Percentiles rank a stretch among this genome's conserved stretches.
These are phyloP conservation scores for Lycium barbarum DNA, from an alignment of 257 asterid genomes.

Conservation along the genomic window DNA sequence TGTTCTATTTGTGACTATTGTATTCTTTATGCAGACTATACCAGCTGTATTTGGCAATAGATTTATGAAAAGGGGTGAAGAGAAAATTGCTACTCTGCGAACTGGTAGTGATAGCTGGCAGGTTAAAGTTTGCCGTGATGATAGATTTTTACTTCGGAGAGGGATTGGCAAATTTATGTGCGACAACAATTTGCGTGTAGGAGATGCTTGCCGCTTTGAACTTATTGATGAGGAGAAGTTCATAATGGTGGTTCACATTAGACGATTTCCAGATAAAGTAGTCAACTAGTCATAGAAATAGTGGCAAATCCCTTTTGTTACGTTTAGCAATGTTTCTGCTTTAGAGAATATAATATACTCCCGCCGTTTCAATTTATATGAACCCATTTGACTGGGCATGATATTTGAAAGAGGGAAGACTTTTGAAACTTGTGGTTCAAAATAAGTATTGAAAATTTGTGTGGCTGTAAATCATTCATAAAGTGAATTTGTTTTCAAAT, in stretches of 20 bases:
- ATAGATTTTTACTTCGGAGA: neutral
- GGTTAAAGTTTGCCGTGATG: neutral
- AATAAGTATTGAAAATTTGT: too few species aligned
- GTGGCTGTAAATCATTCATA: too few species aligned
- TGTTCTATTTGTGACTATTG: neutral
- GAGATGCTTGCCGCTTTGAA: neutral
- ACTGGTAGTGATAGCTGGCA: neutral
- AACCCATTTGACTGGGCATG: too few species aligned
- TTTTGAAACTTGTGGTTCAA: too few species aligned
- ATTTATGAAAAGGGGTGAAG: neutral
- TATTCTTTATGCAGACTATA: neutral
- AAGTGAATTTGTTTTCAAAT: too few species aligned
- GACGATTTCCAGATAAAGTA: too few species aligned
- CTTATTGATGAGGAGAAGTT: neutral
- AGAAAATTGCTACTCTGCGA: constrained; percentile 14
- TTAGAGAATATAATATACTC: too few species aligned
- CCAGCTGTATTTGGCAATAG: neutral
- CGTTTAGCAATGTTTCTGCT: too few species aligned
- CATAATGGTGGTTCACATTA: neutral
- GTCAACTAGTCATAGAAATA: too few species aligned
- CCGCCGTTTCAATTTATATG: too few species aligned
- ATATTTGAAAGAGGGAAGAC: too few species aligned
- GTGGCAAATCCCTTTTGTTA: too few species aligned
- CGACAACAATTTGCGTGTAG: neutral
- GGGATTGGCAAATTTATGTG: neutral